Evolutionary conservation across 139 green algal genomes (phyloP), one percentile per base, ranked within the genome.

Genomic region (Volvox africanus): DNA sequence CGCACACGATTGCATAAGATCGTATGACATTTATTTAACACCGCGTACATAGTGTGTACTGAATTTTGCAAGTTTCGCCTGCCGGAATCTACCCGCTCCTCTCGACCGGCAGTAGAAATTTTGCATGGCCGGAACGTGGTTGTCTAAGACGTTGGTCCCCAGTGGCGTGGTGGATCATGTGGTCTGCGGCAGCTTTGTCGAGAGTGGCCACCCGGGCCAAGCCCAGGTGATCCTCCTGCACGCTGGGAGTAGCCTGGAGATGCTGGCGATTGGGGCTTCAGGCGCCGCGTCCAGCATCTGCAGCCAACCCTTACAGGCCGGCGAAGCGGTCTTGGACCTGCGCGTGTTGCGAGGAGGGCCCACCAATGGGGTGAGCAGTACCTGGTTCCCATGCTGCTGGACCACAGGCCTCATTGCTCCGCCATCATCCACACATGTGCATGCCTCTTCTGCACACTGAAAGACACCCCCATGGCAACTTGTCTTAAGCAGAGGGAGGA

Each of bases 131-230:
- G 14, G 68, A 22, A 75, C 85, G 21, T 89, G 85, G 85, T 44
- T 89, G 30, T 82, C 85, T 3, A 50, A 71, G 69, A 89, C 85
- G 2, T 50, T 82, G 24, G 85, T 89, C 36, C 85, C 78, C 6
- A 89, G 85, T 32, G 85, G 85, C 13, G 69, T 89, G 17, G 44
- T 89, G 16, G 69, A 89, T 50, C 69, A 89, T 67, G 36, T 89
- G 30, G 69, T 71, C 21, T 73, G 37, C 44, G 85, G 85, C 24
- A 50, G 21, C n/a, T 89, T 89, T 71, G 17, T 89, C 22, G 16
- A 55, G 44, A 55, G 44, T 26, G 6, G 24, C 3, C 67, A 20
- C 36, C 1, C 44, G 44, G 61, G 55, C 1, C 69, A 73, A 14
- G 16, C 28, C 18, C 85, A 89, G n/a, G 69, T 89, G 17, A 68